Conservation (phyloP, 1,284 basidiomycete species). For the Ustilago bromivora region DNA sequence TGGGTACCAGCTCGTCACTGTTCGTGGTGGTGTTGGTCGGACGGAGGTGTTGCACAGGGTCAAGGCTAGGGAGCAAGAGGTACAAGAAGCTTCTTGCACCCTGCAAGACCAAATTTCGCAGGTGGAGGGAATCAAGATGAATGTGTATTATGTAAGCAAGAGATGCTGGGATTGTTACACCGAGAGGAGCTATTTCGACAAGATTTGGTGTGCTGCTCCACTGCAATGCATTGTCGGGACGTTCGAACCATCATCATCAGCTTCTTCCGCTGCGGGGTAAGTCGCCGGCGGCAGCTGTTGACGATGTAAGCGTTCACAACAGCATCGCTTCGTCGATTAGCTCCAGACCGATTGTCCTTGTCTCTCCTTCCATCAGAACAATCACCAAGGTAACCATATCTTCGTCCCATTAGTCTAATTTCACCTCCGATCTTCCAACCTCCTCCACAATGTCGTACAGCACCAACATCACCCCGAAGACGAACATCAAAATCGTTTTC, state of each 20-base stretch:
- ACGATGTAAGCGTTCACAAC: not conserved
- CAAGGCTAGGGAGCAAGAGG: conserved; percentile 75
- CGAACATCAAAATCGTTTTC: conserved; percentile 61
- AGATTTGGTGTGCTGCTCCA: conserved; percentile 1
- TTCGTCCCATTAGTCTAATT: not conserved
- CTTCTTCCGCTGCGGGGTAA: not conserved
- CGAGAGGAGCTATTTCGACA: not conserved
- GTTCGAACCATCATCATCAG: not conserved
- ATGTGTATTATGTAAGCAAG: conserved; percentile 12
- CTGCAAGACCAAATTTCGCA: conserved; percentile 16
- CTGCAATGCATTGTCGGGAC: conserved; percentile 18
- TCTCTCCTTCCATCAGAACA: too few species aligned
- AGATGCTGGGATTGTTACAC: not conserved
- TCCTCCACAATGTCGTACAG: conserved; percentile 12
- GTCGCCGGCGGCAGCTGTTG: not conserved
- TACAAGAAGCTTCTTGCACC: conserved; percentile 6
- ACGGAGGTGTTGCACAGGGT: not conserved
- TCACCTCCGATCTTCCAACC: not conserved
- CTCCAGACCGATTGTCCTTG: not conserved
- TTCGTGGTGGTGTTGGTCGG: not conserved
- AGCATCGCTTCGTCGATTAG: not conserved
- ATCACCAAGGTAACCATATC: too few species aligned
- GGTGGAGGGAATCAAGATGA: conserved; percentile 18
- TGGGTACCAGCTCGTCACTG: not conserved
- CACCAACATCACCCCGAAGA: conserved; percentile 73